A percentile compares a stretch with the other conserved stretches of the same genome.
phyloP scores from a whole-genome alignment of 2,329 filamentous ascomycete species.

The Beauveria brongniartii region DNA sequence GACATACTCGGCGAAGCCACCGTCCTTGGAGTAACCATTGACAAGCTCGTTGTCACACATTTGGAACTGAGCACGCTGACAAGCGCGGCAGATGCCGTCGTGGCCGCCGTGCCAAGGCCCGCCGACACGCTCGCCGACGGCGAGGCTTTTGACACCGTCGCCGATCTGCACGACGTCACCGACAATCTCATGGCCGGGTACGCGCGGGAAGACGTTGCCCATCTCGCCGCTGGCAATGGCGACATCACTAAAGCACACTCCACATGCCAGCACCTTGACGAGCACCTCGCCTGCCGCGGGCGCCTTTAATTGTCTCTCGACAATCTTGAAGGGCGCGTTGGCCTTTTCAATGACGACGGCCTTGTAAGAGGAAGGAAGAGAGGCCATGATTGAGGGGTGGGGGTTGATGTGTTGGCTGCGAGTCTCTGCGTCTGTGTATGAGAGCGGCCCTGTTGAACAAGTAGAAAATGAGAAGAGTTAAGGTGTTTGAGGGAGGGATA shows the following conservation, averaged over 20 bases:
- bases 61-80: conserved; percentile 52
- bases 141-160: conserved; percentile 46
- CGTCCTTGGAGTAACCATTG: conserved; percentile 56
- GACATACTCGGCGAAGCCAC: conserved; percentile 61
- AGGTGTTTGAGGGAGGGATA: no score
- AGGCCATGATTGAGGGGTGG: conserved; percentile 16
- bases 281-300: conserved; percentile 54
- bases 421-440: no score
- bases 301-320: conserved; percentile 49
- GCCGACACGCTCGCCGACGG: conserved; percentile 59
- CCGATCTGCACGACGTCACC: conserved; percentile 58
- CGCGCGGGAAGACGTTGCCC: conserved; percentile 49
- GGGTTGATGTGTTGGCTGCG: not conserved
- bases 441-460: no score
- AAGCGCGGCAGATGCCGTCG: conserved; percentile 49
- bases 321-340: conserved; percentile 45
- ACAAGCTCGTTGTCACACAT: conserved; percentile 51
- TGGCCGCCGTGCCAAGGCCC: conserved; percentile 62
- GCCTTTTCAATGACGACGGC: conserved; percentile 51
- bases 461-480: not conserved
- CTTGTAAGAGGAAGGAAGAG: conserved; percentile 58
- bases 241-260: conserved; percentile 60
- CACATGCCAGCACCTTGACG: conserved; percentile 63
- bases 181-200: conserved; percentile 65
- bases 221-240: conserved; percentile 39